These are phyloP conservation scores for Zygoascus sp. DNA, from an alignment of 1,139 yeast genomes.

Conservation along the genomic window DNA sequence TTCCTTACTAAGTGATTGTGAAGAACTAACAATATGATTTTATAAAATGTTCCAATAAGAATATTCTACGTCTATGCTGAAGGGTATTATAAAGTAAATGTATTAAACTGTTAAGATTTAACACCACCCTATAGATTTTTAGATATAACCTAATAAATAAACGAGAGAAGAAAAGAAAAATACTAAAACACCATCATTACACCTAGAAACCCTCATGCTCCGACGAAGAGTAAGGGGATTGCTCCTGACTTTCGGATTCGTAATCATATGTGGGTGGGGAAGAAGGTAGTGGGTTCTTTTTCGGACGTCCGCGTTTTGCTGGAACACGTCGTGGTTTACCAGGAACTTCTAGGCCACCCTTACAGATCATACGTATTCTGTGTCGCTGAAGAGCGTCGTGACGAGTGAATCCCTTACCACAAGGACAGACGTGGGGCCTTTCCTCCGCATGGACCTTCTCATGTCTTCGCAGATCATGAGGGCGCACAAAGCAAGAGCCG, in stretches of 20 bases:
- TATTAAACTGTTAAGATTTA: conserved; percentile 11
- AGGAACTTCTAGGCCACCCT: conserved; percentile 55
- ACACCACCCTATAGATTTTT: conserved; percentile 10
- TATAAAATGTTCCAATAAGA: neutral
- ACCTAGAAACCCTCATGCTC: conserved; percentile 21
- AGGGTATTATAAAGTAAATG: conserved; percentile 4
- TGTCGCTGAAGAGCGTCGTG: conserved; percentile 87
- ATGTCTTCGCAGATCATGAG: conserved; percentile 91
- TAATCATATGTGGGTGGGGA: conserved; percentile 11
- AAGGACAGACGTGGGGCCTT: conserved; percentile 70
- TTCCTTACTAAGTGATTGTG: conserved; percentile 64
- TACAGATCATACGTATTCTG: conserved; percentile 69
- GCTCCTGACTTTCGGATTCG: conserved; percentile 24
- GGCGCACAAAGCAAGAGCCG: conserved; percentile 69
- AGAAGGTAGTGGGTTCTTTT: conserved; percentile 22
- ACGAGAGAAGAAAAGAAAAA: conserved; percentile 8
- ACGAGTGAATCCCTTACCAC: conserved; percentile 89
- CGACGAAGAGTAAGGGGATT: conserved; percentile 20
- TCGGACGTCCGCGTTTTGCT: conserved; percentile 32
- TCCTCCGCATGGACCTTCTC: conserved; percentile 75
- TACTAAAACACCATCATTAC: conserved; percentile 6
- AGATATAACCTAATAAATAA: conserved; percentile 12
- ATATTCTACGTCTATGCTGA: neutral
- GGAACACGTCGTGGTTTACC: conserved; percentile 30
- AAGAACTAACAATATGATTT: neutral